phyloP scores from a whole-genome alignment of 768 basidiomycete species.

The Podaxis sp. region DNA sequence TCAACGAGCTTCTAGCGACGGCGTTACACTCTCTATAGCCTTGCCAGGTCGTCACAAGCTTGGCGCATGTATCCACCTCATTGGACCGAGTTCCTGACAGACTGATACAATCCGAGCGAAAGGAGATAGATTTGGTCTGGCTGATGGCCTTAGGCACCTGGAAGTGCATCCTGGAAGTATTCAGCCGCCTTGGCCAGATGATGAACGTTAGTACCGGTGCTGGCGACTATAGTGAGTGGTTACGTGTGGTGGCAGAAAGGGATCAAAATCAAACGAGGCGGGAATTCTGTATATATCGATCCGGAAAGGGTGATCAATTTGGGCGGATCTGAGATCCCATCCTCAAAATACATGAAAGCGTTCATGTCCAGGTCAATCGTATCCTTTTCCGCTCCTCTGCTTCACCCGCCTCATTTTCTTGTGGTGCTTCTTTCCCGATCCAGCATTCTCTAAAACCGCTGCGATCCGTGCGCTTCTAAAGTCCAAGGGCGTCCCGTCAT shows the following conservation, averaged over 20 bases:
- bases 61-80: slow-evolving; percentile 64
- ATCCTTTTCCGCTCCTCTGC: slow-evolving; percentile 91
- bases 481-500: slow-evolving; percentile 71
- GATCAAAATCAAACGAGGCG: not conserved
- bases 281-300: not conserved
- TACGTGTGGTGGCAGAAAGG: not conserved
- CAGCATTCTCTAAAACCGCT: slow-evolving; percentile 41
- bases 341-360: not conserved
- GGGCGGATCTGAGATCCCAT: not conserved
- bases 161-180: not conserved
- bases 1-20: not conserved
- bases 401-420: slow-evolving; percentile 82
- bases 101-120: not conserved
- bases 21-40: slow-evolving; percentile 65
- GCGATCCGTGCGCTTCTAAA: slow-evolving; percentile 42
- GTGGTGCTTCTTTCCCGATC: slow-evolving; percentile 75
- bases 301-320: not conserved
- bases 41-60: slow-evolving; percentile 58
- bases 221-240: not conserved
- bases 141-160: not conserved
- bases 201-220: not conserved
- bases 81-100: not conserved
- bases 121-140: slow-evolving; percentile 3
- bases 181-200: not conserved
- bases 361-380: slow-evolving; percentile 49